phyloP scores from a whole-genome alignment of 2,329 filamentous ascomycete species.

The Dactylella cylindrospora region DNA sequence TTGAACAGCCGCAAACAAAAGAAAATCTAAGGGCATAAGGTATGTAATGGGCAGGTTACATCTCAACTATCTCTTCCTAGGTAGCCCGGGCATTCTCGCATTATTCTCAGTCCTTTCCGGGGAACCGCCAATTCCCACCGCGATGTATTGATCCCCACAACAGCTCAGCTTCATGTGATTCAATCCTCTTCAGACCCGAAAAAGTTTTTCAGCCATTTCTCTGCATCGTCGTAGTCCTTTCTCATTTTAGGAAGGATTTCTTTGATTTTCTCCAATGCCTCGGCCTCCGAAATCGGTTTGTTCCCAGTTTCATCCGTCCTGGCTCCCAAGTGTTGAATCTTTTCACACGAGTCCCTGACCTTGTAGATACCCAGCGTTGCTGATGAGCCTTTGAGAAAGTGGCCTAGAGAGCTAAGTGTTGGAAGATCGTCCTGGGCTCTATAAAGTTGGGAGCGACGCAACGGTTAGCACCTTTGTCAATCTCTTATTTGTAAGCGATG shows the following conservation, averaged over 20 bases:
- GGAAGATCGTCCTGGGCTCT: slow-evolving; percentile 69
- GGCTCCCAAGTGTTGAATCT: slow-evolving; percentile 91
- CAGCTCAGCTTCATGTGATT: too few relatives aligned
- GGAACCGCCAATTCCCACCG: too few relatives aligned
- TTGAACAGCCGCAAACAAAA: too few relatives aligned
- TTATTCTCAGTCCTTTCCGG: too few relatives aligned
- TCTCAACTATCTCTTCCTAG: too few relatives aligned
- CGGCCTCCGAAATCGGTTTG: slow-evolving; percentile 47
- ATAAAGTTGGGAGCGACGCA: too few relatives aligned
- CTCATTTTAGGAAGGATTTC: slow-evolving; percentile 72
- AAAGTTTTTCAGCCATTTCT: slow-evolving; percentile 69
- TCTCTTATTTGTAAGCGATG: too few relatives aligned
- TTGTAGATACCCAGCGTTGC: slow-evolving; percentile 88
- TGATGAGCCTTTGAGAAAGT: slow-evolving; percentile 96
- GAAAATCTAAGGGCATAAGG: too few relatives aligned
- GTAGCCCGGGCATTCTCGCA: too few relatives aligned
- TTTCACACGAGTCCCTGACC: slow-evolving; percentile 89
- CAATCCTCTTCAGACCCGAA: slow-evolving; percentile 52
- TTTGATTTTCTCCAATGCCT: slow-evolving; percentile 66
- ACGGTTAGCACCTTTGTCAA: too few relatives aligned
- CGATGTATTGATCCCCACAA: too few relatives aligned
- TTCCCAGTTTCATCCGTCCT: slow-evolving; percentile 75
- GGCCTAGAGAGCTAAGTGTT: slow-evolving; percentile 79
- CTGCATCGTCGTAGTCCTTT: slow-evolving; percentile 72
- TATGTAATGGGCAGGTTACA: too few relatives aligned